Evolutionary conservation across 2,329 filamentous ascomycete genomes (phyloP).

Genomic region (Calonectria pseudoreteaudii): DNA sequence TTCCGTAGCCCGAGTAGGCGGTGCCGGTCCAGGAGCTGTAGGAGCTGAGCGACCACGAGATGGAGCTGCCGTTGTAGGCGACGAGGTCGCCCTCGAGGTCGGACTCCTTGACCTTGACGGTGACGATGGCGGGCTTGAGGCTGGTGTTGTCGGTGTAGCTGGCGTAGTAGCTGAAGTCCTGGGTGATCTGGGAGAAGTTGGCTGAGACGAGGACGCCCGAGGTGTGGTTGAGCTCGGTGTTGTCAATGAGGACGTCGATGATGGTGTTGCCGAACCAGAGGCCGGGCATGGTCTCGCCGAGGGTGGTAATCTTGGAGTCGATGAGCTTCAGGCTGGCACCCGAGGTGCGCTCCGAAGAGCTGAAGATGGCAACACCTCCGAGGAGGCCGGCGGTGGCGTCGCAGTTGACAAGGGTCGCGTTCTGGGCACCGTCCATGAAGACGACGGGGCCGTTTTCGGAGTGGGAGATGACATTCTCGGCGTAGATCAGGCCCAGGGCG

Average conservation of each 20-base stretch:
- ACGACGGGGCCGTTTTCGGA: constrained; percentile 17
- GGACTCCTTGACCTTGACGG: constrained; percentile 17
- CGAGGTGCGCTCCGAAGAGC: neutral
- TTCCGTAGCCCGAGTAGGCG: constrained; percentile 21
- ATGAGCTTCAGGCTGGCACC: constrained; percentile 15
- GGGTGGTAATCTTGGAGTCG: constrained; percentile 21
- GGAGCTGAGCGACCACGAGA: constrained; percentile 9
- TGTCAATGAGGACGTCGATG: constrained; percentile 14
- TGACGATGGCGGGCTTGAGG: constrained; percentile 14
- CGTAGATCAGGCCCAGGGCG: constrained; percentile 20
- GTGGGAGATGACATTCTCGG: constrained; percentile 23
- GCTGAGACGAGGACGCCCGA: constrained; percentile 17
- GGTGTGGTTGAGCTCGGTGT: constrained; percentile 18
- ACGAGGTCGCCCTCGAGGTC: constrained; percentile 9
- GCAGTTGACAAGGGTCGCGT: constrained; percentile 21
- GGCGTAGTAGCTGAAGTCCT: constrained; percentile 23
- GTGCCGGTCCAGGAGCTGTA: constrained; percentile 17
- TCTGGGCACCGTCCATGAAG: constrained; percentile 19
- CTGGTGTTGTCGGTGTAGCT: constrained; percentile 20
- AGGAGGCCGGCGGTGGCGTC: constrained; percentile 21
- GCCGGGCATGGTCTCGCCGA: constrained; percentile 11
- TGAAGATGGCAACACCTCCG: constrained; percentile 23
- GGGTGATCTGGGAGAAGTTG: constrained; percentile 22
- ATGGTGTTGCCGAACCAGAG: constrained; percentile 23
- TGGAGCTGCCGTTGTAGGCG: constrained; percentile 23